Percentiles rank a stretch among this genome's conserved stretches.
These are phyloP conservation scores for Phytopythium oedochilum DNA, from an alignment of 352 stramenopile species.

Conservation along the genomic window DNA sequence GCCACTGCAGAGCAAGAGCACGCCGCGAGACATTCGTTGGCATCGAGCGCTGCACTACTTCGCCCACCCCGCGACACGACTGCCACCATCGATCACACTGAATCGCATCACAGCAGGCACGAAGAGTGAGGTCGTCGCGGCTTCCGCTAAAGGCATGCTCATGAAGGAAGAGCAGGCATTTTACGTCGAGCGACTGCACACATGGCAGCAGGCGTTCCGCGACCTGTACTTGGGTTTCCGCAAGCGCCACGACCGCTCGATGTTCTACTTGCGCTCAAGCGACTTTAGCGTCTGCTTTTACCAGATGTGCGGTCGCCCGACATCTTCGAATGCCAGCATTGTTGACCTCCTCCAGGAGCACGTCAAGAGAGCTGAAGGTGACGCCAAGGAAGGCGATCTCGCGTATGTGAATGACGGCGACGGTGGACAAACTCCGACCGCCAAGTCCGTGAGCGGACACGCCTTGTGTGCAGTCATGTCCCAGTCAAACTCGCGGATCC, in stretches of 20 bases:
- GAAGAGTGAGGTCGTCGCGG: slow-evolving; percentile 19
- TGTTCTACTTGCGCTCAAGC: slow-evolving; percentile 58
- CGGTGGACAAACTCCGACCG: neutral
- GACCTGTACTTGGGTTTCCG: slow-evolving; percentile 67
- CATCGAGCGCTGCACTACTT: slow-evolving; percentile 65
- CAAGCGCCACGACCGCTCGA: neutral
- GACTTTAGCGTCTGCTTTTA: slow-evolving; percentile 66
- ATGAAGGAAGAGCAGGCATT: slow-evolving; percentile 57
- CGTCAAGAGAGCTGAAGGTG: slow-evolving; percentile 23
- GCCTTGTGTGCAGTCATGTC: slow-evolving; percentile 56
- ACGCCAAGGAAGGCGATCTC: slow-evolving; percentile 1
- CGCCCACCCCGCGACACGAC: slow-evolving; percentile 41
- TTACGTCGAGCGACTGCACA: slow-evolving; percentile 44
- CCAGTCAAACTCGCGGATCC: slow-evolving; percentile 55
- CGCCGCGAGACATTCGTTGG: slow-evolving; percentile 40
- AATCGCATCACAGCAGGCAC: slow-evolving; percentile 24
- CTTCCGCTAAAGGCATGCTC: slow-evolving; percentile 17
- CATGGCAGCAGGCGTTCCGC: slow-evolving; percentile 67
- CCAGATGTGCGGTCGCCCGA: slow-evolving; percentile 11
- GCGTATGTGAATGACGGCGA: neutral
- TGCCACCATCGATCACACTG: slow-evolving; percentile 49
- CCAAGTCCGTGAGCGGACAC: neutral
- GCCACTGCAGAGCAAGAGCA: neutral
- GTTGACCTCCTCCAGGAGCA: slow-evolving; percentile 13
- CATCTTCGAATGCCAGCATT: slow-evolving; percentile 10